Base-by-base conservation (phyloP, 139 green algal species). In the Raphidocelis subcapitata region DNA sequence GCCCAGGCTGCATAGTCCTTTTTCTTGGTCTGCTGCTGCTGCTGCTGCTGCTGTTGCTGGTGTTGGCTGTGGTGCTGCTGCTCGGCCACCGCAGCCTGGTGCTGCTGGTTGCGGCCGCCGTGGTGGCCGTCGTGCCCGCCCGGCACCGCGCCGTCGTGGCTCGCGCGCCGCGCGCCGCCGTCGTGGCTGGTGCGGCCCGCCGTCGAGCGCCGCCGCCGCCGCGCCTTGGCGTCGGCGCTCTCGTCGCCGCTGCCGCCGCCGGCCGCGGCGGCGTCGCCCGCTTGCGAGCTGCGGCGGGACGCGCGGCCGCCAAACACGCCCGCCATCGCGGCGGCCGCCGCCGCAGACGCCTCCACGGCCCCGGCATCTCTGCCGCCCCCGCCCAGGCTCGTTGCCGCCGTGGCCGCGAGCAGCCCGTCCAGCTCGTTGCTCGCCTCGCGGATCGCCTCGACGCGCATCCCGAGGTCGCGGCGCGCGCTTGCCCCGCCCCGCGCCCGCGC, bases 1-100 rank as follows among this genome's bases (percentile, higher is more conserved):
- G 82, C 82, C 82, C 82, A 88, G 32, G 68, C 60, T 24, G 79
- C 82, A 63, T 88, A 88, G 21, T 88, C 82, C 36, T 82, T 84
- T 47, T 80, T 80, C 21, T 60, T 71, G 28, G 67, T 65, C 28
- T 44, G 15, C 62, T 78, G 65, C 63, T 78, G 61, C 5, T 67
- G 31, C 32, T 67, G 32, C 10, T 69, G 52, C 26, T 77, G 56
- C 31, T 67, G 28, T 8, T 44, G 8, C 8, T 49, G 41, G 8
- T 49, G 41, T 12, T 49, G 41, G 8, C 8, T 20, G 41, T 49
- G 41, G 41, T 49, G 41, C n/a, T n/a, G n/a, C n/a, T n/a, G n/a
- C n/a, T n/a, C n/a, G n/a, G n/a, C n/a, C n/a, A n/a, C n/a, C n/a
- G n/a, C n/a, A n/a, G n/a, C 41, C 41, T 49, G 41, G 8, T 49